These are phyloP conservation scores for Epichloe sylvatica DNA, from an alignment of 2,329 filamentous ascomycete species.

Conservation along the genomic window DNA sequence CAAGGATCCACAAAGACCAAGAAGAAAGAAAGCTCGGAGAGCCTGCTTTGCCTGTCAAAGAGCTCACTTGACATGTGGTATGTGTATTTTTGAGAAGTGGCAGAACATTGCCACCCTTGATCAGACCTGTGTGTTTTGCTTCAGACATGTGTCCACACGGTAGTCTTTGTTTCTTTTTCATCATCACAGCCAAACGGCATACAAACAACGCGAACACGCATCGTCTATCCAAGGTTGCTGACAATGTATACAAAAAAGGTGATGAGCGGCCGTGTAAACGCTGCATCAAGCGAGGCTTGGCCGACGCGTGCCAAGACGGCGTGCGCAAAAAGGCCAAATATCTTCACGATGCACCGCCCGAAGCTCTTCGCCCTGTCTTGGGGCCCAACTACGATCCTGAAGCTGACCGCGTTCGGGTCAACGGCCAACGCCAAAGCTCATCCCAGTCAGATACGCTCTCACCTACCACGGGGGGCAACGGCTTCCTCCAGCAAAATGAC, in stretches of 20 bases:
- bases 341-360: slow-evolving; percentile 85
- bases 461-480: slow-evolving; percentile 25
- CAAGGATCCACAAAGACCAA: slow-evolving; percentile 79
- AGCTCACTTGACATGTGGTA: slow-evolving; percentile 96
- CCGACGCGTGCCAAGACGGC: slow-evolving; percentile 86
- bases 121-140: background rate
- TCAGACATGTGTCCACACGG: background rate
- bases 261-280: slow-evolving; percentile 89
- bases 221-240: slow-evolving; percentile 7
- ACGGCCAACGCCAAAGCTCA: slow-evolving; percentile 33
- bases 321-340: slow-evolving; percentile 99
- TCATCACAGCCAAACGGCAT: too few relatives aligned
- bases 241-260: slow-evolving; percentile 39
- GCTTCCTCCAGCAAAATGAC: slow-evolving; percentile 35
- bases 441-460: slow-evolving; percentile 32
- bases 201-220: background rate
- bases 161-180: too few relatives aligned
- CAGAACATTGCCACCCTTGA: too few relatives aligned
- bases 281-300: slow-evolving; percentile 85
- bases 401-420: slow-evolving; percentile 30
- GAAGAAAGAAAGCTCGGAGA: slow-evolving; percentile 88
- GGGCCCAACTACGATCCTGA: slow-evolving; percentile 54
- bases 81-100: slow-evolving; percentile 27
- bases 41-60: slow-evolving; percentile 95
- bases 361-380: slow-evolving; percentile 76